phyloP scores from a whole-genome alignment of 2,329 filamentous ascomycete genomes.

The Paecilomyces niveus region DNA sequence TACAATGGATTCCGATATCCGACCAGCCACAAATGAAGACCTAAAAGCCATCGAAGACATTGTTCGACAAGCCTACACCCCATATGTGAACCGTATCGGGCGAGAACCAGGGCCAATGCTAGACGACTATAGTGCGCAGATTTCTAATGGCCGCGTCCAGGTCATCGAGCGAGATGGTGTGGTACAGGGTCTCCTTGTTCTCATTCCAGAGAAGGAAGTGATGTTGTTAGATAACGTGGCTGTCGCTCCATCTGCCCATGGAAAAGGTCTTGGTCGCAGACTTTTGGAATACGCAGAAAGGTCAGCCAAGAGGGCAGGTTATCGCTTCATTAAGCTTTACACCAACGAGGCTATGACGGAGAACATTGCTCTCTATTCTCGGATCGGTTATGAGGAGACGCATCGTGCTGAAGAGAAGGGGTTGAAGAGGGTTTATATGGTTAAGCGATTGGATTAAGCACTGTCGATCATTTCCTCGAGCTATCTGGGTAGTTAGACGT shows the following conservation, averaged over 20 bases:
- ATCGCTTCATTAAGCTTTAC: neutral
- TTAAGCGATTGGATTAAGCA: neutral
- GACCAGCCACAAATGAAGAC: neutral
- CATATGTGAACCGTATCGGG: neutral
- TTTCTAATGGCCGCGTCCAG: neutral
- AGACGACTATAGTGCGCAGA: neutral
- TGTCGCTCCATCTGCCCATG: neutral
- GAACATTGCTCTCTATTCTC: constrained; percentile 6
- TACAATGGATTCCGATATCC: neutral
- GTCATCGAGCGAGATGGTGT: neutral
- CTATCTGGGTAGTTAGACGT: too few species aligned
- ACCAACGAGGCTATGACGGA: constrained; percentile 3
- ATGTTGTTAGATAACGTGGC: neutral
- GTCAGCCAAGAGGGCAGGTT: neutral
- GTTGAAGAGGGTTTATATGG: neutral
- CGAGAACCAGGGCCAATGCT: neutral
- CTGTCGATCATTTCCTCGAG: neutral
- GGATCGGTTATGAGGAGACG: neutral
- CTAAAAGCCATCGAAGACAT: neutral
- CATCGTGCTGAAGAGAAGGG: neutral
- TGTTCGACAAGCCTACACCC: neutral
- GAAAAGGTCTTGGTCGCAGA: neutral
- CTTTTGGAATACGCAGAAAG: neutral
- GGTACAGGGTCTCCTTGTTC: neutral
- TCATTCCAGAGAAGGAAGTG: neutral